Base-by-base conservation (phyloP, 805 yeast species). In the Komagataella pastoris region DNA sequence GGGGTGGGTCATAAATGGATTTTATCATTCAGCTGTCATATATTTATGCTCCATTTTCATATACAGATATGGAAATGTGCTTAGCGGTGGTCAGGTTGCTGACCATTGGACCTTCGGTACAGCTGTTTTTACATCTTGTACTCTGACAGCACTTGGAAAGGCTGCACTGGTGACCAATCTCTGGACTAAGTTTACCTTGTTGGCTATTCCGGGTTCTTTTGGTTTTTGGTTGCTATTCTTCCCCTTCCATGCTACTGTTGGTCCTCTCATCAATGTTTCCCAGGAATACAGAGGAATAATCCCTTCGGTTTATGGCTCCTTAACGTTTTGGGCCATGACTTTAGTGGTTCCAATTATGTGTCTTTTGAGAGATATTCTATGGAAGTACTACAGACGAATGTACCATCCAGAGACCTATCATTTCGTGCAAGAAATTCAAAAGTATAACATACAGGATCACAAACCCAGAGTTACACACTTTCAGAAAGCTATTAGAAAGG, bases 101-200 rank as follows among this genome's bases (percentile, higher is more conserved):
- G 91, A 88, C 64, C 90, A 88, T 61, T 93, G 99, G 98, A 71
- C 85, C 0, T 88, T 96, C 90, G 98, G 99, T 51, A 85, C 90
- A 12, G 87, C 95, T 4, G 71, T 89, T 8, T 93, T 81, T 66
- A 85, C 98, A 1, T 77, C 95, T 0, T 88, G 96, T 65, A 79
- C 89, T 7, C 70, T 91, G 52, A 89, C 97, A 0, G 93, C 91
- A 0, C 74, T 93, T 49, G 97, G 97, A 6, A 93, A 93, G 65
- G 99, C 99, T 1, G 97, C 96, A 0, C 73, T 93, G 52, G 80
- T 90, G 24, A 86, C 95, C 1, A 88, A 86, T 47, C 80, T 86
- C 68, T 95, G 99, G 99, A 93, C 97, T 36, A 88, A 90, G 63
- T 91, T 83, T 64, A 89, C 98, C 0, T 61, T 91, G 19, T 55